These are phyloP conservation scores for Purshia tridentata DNA, from an alignment of 306 rosid genomes.

Conservation along the genomic window DNA sequence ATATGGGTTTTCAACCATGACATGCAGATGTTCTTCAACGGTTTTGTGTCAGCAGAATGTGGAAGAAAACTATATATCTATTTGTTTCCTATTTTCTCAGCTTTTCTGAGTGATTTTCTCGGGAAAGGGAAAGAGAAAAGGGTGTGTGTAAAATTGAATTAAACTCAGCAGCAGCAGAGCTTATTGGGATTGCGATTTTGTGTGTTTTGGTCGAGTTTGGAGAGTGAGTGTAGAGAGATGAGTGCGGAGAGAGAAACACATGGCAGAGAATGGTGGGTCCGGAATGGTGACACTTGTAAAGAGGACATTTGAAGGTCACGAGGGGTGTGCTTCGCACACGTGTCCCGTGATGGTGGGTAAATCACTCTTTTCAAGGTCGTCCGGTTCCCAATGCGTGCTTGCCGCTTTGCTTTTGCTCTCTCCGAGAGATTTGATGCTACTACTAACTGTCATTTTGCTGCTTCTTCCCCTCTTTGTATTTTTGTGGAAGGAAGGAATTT, in stretches of 20 bases:
- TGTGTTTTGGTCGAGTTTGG: not conserved
- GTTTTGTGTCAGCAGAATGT: not conserved
- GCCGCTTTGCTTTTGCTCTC: constrained; percentile 18
- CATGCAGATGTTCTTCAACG: constrained; percentile 1
- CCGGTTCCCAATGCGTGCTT: constrained; percentile 53
- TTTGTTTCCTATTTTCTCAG: not conserved
- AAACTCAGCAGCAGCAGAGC: not conserved
- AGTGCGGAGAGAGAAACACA: constrained; percentile 31
- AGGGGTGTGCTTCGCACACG: constrained; percentile 15
- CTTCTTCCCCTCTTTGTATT: not conserved
- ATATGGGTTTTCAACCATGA: not conserved
- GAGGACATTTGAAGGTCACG: not conserved
- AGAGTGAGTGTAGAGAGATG: not conserved
- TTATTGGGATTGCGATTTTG: not conserved
- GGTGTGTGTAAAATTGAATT: not conserved
- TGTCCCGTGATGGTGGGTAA: constrained; percentile 7
- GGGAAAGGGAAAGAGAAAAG: constrained; percentile 20
- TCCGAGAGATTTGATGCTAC: constrained; percentile 11
- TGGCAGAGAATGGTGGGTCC: constrained; percentile 34
- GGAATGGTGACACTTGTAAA: constrained; percentile 49
- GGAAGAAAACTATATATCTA: too few relatives aligned
- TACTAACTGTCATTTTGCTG: not conserved
- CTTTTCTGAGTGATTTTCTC: constrained; percentile 7
- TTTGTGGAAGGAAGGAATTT: too few relatives aligned
- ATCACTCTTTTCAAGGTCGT: constrained; percentile 27